Evolutionary conservation across 75 land plant genomes (phyloP), one percentile per base, ranked within the genome.

Genomic region (Cryptomeria japonica): DNA sequence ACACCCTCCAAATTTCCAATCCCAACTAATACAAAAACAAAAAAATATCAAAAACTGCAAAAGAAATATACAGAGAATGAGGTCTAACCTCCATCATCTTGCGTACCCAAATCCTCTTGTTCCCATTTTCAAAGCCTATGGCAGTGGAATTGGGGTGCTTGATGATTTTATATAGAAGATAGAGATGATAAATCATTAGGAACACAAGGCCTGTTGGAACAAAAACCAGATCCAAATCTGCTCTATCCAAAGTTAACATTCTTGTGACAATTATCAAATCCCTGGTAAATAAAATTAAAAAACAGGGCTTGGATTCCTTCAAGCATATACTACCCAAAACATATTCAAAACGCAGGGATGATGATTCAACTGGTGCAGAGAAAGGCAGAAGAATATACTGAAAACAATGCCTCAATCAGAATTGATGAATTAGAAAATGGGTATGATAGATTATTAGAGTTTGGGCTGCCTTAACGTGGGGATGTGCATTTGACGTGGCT

Each of bases 121-220:
- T 92, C 78, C 91, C 87, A 91, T 96, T 96, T 83, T 96, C 96
- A 47, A 92, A 93, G 80, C 97, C 98, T 70, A 96, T 88, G 73
- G 91, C 93, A 1, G 98, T 96, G 85, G 89, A 90, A 86, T 90
- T 89, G n/a, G 98, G 95, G 61, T 53, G 86, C 82, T 85, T 76
- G 68, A 93, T 84, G 89, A 91, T 92, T 88, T 89, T 85, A 73
- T 94, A 92, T 49, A 92, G 86, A 31, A 95, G 93, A 38, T 88
- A 68, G 56, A 94, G 88, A 91, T 96, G 98, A 88, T 96, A 96
- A 58, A 36, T 80, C 39, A 92, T 89, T 94, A 96, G 72, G 86
- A 95, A 47, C 3, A 94, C 42, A 79, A 96, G 14, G n/a, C 96
- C 97, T 47, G 77, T n/a, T 4, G 98, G 98, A 25, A 95, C 98